These are phyloP conservation scores for Microbotryum violaceum DNA, from an alignment of 1,284 basidiomycete species.

Conservation along the genomic window DNA sequence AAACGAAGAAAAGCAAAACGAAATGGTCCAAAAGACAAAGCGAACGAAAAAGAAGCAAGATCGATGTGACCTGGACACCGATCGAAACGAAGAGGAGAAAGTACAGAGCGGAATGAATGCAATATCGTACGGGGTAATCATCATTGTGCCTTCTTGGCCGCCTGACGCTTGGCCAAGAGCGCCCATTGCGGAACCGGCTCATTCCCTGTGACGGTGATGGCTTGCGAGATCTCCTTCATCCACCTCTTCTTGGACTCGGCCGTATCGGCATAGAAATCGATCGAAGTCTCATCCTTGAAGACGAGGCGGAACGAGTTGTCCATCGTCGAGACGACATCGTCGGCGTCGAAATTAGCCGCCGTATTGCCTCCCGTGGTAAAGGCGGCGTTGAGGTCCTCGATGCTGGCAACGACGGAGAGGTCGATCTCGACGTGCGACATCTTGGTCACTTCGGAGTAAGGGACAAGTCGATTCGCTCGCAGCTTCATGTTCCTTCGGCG, in stretches of 20 bases:
- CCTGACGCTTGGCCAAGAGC: constrained; percentile 13
- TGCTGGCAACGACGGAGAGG: constrained; percentile 67
- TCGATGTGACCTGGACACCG: no score
- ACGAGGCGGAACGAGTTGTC: constrained; percentile 78
- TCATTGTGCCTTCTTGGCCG: background rate
- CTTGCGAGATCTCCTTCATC: constrained; percentile 39
- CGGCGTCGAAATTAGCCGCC: constrained; percentile 18
- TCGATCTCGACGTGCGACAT: constrained; percentile 84
- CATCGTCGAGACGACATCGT: constrained; percentile 57
- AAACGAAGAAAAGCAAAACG: background rate
- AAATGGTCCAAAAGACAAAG: background rate
- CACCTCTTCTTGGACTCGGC: constrained; percentile 80
- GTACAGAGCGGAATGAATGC: background rate
- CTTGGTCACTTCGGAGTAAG: constrained; percentile 90
- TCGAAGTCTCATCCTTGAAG: constrained; percentile 72
- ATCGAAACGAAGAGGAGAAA: background rate
- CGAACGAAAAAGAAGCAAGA: background rate
- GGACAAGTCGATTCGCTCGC: constrained; percentile 76
- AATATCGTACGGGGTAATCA: background rate
- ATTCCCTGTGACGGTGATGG: constrained; percentile 8
- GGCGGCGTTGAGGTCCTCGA: constrained; percentile 66
- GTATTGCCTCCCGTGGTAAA: constrained; percentile 35
- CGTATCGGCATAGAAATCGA: constrained; percentile 83
- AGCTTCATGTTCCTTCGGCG: constrained; percentile 77
- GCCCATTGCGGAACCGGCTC: constrained; percentile 24